Evolutionary conservation across 371 early-diverging fungal species (phyloP), one percentile per base, ranked within the genome.

Genomic region (Mortierella sp.): DNA sequence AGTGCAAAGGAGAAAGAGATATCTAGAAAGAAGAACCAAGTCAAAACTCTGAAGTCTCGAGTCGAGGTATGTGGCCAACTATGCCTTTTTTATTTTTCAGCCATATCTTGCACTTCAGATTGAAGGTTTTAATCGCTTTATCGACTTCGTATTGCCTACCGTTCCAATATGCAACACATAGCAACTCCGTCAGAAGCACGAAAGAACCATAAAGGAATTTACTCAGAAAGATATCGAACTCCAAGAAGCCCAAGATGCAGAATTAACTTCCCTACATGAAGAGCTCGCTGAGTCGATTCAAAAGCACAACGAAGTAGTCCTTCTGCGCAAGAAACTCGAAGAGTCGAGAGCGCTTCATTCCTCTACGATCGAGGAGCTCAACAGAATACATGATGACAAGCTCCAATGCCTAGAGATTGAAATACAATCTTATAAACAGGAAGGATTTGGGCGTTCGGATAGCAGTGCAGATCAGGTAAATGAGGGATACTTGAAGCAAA

Each of bases 371-470:
- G 68, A 80, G 17, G 61, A 80, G 22, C 71, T 80, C 40, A 70
- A 74, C 57, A 64, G 71, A 34, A 71, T 75, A 9, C 81, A 80
- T 54, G 81, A 75, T 6, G 75, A 80, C n/a, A 70, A 70, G 23
- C 57, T 80, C 12, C 71, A 80, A 22, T 31, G 64, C 47, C 34
- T 80, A 31, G 75, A 67, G 29, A 10, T 60, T 55, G 81, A 80
- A 26, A 42, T 80, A 13, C 71, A 75, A 12, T 34, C 51, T 1
- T 45, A 34, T 45, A 65, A 65, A 45, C 72, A 59, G 22, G 66
- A 72, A 8, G 34, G 55, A n/a, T 23, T 51, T 19, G 32, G 28
- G 1, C 72, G 68, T 35, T 26, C 60, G 0, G 49, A 54, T 43
- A 40, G 40, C 2, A 17, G 31, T 7, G 55, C 28, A 10, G 56